Base-by-base conservation (phyloP, 2,329 filamentous ascomycete species). In the Cryoendolithus antarcticus region DNA sequence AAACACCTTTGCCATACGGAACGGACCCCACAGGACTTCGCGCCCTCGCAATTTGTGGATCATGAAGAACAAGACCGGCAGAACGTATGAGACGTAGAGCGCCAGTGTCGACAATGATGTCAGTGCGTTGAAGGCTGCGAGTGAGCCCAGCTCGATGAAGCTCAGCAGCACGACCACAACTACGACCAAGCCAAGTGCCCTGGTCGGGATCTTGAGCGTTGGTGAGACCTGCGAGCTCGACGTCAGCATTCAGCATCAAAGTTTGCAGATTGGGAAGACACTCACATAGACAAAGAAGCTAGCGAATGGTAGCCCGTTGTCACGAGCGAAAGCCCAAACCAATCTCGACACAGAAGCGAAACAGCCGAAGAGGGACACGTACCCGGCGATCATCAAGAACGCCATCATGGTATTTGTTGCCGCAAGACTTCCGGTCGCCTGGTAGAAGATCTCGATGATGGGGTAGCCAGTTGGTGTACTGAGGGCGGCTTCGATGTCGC, bases 131-230 rank as follows among this genome's bases (percentile, higher is more conserved):
- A 35, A 35, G 4, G 34, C 34, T 12, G 29, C 34, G 7, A 53
- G 55, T 11, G 55, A 58, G 9, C 59, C 62, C 37, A 67, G 54
- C 35, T 65, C 65, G 35, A 65, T 54, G 4, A 61, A 46, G 12
- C 60, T 52, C 8, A 66, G 49, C 9, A 59, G 19, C 34, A 58
- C 44, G 12, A 58, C 54, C 28, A 63, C 51, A 2, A 49, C 37
- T 24, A 52, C 53, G 6, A 57, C 54, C 6, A 63, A 45, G 34
- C 56, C 47, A 21, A 66, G 52, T 3, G 62, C 57, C 6, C 61
- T 61, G 31, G 57, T 49, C 1, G 64, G 63, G 31, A 62, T 57
- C 31, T 34, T 32, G n/a, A 46, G 28, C 43, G 48, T 33, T 58
- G 48, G 40, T 62, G 56, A 32, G 62, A 35, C 34, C 10, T 35